Evolutionary conservation across 495 filamentous ascomycete species (phyloP).

Genomic region (Aspergillus bridgeri): DNA sequence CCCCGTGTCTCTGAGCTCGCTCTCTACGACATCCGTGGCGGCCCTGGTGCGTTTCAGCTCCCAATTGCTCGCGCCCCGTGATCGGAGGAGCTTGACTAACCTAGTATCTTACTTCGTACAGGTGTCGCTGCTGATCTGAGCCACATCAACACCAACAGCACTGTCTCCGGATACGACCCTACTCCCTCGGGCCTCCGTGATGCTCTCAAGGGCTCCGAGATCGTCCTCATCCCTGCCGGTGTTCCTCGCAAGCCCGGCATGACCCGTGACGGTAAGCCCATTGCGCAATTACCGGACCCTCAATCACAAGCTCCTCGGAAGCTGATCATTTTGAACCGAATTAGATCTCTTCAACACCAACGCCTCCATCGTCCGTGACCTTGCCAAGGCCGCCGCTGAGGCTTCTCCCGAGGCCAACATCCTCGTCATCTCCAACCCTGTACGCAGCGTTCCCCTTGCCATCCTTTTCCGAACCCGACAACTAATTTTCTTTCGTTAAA

Average conservation of each 20-base stretch:
- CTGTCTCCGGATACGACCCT: constrained; percentile 82
- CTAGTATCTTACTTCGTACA: constrained; percentile 25
- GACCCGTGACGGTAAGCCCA: constrained; percentile 78
- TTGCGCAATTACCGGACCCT: neutral
- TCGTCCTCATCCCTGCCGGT: constrained; percentile 96
- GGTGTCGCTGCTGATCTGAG: constrained; percentile 97
- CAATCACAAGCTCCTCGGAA: neutral
- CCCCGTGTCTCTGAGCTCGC: constrained; percentile 86
- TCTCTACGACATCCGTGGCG: constrained; percentile 95
- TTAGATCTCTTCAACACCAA: constrained; percentile 99
- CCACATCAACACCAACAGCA: constrained; percentile 99
- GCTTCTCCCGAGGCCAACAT: constrained; percentile 88
- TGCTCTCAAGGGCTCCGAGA: constrained; percentile 79
- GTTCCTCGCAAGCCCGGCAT: constrained; percentile 99
- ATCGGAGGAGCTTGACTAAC: constrained; percentile 2
- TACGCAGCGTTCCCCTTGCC: constrained; percentile 27
- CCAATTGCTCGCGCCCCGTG: neutral
- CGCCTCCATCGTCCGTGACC: constrained; percentile 97
- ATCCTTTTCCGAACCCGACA: neutral
- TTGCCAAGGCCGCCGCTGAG: constrained; percentile 92
- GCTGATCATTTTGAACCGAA: constrained; percentile 1
- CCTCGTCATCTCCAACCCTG: constrained; percentile 97
- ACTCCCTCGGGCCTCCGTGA: constrained; percentile 69
- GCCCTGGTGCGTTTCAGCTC: constrained; percentile 66
- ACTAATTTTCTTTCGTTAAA: constrained; percentile 4